Percentiles rank a stretch among this genome's conserved stretches.
phyloP scores from a whole-genome alignment of 1,284 basidiomycete species.

The Ceratobasidium sp. region DNA sequence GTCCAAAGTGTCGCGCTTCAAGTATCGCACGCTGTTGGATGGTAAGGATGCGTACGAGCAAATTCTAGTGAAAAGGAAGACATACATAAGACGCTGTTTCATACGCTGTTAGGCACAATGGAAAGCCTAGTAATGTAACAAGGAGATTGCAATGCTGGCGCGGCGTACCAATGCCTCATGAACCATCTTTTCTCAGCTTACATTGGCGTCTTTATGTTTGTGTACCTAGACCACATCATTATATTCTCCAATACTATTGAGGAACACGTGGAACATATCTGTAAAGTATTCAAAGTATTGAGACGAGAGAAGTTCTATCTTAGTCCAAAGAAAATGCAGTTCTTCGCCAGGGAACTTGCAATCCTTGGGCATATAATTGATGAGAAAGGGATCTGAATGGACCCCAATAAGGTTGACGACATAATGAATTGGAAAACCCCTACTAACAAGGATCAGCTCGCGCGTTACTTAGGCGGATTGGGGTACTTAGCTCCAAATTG shows the following conservation, averaged over 20 bases:
- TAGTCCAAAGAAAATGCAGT: constrained; percentile 1
- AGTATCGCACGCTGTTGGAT: constrained; percentile 51
- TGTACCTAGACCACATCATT: constrained; percentile 56
- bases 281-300: constrained; percentile 37
- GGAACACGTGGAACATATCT: constrained; percentile 40
- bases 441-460: constrained; percentile 35
- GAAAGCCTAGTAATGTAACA: constrained; percentile 55
- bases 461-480: constrained; percentile 39
- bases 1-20: constrained; percentile 46
- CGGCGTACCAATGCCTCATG: constrained; percentile 55
- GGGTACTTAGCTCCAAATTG: constrained; percentile 39
- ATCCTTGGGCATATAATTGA: constrained; percentile 55
- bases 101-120: constrained; percentile 56
- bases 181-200: constrained; percentile 51
- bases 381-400: constrained; percentile 49
- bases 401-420: constrained; percentile 36
- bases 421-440: constrained; percentile 44
- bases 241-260: constrained; percentile 43
- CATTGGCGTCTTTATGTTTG: constrained; percentile 49
- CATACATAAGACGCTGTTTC: constrained; percentile 49
- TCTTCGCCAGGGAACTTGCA: background rate
- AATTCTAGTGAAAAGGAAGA: constrained; percentile 50
- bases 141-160: constrained; percentile 55
- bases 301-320: constrained; percentile 41
- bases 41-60: constrained; percentile 55